These are phyloP conservation scores for Phytomonas sp. DNA, from an alignment of 208 protist genomes.

Conservation along the genomic window DNA sequence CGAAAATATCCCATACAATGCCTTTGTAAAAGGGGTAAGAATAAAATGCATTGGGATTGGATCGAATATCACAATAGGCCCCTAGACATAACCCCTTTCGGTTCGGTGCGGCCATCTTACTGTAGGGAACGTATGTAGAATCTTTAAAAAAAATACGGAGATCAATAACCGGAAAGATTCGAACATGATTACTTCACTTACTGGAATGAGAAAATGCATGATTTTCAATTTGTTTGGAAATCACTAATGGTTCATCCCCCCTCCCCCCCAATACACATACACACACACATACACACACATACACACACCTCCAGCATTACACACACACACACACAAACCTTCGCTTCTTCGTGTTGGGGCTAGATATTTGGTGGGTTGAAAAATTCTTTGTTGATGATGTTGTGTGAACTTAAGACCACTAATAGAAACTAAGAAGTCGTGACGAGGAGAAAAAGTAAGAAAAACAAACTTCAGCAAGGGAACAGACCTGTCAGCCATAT, in stretches of 20 bases:
- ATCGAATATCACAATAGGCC: background rate
- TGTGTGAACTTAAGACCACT: background rate
- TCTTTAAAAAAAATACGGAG: background rate
- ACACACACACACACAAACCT: background rate
- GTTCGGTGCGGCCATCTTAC: background rate
- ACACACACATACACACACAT: conserved; percentile 3
- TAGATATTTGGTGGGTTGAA: background rate
- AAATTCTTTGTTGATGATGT: background rate
- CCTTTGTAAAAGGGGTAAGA: background rate
- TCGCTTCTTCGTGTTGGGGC: conserved; percentile 1
- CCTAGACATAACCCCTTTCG: background rate
- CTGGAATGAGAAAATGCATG: background rate
- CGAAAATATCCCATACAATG: background rate
- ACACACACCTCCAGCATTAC: background rate
- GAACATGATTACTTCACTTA: background rate
- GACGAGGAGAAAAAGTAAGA: background rate
- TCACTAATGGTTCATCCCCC: background rate
- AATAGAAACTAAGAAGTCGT: background rate
- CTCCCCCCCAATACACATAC: background rate
- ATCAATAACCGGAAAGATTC: background rate
- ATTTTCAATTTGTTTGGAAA: conserved; percentile 1
- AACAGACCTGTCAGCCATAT: background rate
- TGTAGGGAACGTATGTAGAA: background rate
- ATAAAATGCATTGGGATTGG: background rate
- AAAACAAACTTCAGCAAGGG: background rate